phyloP scores from a whole-genome alignment of 805 yeast genomes.

The Barnettozyma pratensis region DNA sequence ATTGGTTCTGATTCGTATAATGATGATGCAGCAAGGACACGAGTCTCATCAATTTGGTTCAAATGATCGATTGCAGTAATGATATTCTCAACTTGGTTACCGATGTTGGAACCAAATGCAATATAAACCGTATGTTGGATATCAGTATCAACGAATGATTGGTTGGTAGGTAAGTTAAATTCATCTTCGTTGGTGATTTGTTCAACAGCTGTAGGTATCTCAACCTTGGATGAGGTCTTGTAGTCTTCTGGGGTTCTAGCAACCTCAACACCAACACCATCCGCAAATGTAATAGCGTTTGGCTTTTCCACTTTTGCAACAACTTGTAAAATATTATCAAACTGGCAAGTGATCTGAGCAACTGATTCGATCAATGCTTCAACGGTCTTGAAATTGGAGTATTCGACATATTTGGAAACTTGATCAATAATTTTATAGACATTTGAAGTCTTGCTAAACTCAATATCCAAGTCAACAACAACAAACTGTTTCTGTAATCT shows the following conservation, averaged over 20 bases:
- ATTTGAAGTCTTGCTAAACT: constrained; percentile 27
- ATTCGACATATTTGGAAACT: constrained; percentile 59
- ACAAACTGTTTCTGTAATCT: constrained; percentile 77
- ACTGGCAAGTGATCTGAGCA: constrained; percentile 49
- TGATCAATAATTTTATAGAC: constrained; percentile 41
- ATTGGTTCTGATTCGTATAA: constrained; percentile 88
- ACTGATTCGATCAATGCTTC: constrained; percentile 83
- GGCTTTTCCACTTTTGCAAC: constrained; percentile 74
- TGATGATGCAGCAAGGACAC: constrained; percentile 62
- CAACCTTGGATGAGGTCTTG: constrained; percentile 17
- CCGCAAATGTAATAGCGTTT: constrained; percentile 79
- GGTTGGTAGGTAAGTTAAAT: constrained; percentile 15
- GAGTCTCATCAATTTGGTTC: constrained; percentile 26
- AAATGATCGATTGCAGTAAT: constrained; percentile 46
- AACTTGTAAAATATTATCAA: constrained; percentile 33
- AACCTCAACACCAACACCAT: constrained; percentile 86
- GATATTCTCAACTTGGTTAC: constrained; percentile 64
- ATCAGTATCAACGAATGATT: background rate
- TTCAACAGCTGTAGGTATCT: background rate
- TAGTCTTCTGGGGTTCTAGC: constrained; percentile 42
- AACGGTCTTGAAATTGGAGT: constrained; percentile 82
- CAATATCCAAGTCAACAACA: constrained; percentile 46
- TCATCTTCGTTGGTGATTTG: constrained; percentile 4
- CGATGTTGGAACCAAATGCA: constrained; percentile 89
- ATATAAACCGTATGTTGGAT: constrained; percentile 52